phyloP scores from a whole-genome alignment of 192 early-diverging fungal species.

The Paraglomus occultum region DNA sequence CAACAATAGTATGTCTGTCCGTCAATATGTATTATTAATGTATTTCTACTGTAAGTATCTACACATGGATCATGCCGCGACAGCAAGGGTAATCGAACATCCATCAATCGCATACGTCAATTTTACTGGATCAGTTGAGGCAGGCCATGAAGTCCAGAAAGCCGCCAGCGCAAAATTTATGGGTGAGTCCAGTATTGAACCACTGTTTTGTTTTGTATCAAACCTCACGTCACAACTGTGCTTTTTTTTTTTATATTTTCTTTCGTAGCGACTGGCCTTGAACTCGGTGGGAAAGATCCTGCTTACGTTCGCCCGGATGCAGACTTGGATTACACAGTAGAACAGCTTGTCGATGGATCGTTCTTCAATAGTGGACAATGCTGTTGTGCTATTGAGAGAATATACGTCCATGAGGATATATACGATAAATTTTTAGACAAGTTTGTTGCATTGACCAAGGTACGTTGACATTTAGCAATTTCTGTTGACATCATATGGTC shows the following conservation, averaged over 20 bases:
- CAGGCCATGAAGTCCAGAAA: constrained; percentile 61
- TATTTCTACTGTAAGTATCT: constrained; percentile 41
- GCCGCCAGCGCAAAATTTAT: constrained; percentile 58
- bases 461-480: constrained; percentile 26
- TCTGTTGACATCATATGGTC: neutral
- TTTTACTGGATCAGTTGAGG: constrained; percentile 77
- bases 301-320: constrained; percentile 75
- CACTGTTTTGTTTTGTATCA: neutral
- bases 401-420: constrained; percentile 72
- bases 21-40: neutral
- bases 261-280: constrained; percentile 61
- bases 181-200: constrained; percentile 37
- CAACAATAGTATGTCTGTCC: neutral
- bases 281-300: constrained; percentile 85
- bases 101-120: constrained; percentile 63
- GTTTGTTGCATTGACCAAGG: constrained; percentile 54
- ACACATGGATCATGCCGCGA: constrained; percentile 49
- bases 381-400: constrained; percentile 78
- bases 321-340: constrained; percentile 68
- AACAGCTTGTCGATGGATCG: constrained; percentile 76
- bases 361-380: constrained; percentile 82
- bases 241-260: neutral
- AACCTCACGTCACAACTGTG: neutral
- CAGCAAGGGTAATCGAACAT: constrained; percentile 53
- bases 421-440: constrained; percentile 71